Conservation (phyloP, 2,329 filamentous ascomycete genomes). For the Fusarium falciforme region DNA sequence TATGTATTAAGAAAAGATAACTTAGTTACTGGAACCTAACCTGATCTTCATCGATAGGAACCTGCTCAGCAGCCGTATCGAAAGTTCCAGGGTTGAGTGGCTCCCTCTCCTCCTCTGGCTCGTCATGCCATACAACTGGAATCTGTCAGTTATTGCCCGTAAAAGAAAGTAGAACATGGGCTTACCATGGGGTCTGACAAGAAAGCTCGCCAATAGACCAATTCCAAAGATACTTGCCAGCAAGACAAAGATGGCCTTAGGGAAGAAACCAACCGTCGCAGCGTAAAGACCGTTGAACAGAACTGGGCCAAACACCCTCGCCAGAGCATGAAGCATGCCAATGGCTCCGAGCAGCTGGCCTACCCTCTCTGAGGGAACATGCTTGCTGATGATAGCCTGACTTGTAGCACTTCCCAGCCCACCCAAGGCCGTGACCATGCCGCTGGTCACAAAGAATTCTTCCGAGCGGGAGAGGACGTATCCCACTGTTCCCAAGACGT, state of each 20-base stretch:
- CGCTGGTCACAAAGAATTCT: slow-evolving; percentile 75
- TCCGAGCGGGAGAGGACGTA: slow-evolving; percentile 75
- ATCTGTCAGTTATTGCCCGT: slow-evolving; percentile 23
- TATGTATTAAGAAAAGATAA: background rate
- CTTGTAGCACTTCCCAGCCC: slow-evolving; percentile 88
- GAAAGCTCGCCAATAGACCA: slow-evolving; percentile 74
- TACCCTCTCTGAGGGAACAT: slow-evolving; percentile 83
- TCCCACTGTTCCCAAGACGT: slow-evolving; percentile 79
- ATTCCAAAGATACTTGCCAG: slow-evolving; percentile 74
- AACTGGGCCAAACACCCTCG: slow-evolving; percentile 81
- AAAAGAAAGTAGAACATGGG: slow-evolving; percentile 35
- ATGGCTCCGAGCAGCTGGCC: slow-evolving; percentile 91
- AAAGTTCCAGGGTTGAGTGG: slow-evolving; percentile 31
- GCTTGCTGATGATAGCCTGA: slow-evolving; percentile 88
- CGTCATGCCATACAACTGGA: slow-evolving; percentile 50
- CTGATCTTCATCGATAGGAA: slow-evolving; percentile 44
- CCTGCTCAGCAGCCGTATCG: slow-evolving; percentile 15
- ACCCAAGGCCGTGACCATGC: slow-evolving; percentile 79
- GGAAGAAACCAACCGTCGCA: slow-evolving; percentile 79
- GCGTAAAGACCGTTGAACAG: slow-evolving; percentile 90
- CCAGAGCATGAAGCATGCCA: slow-evolving; percentile 85
- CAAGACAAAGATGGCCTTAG: slow-evolving; percentile 86
- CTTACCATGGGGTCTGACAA: slow-evolving; percentile 81
- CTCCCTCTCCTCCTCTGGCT: slow-evolving; percentile 39
- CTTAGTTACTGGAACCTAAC: slow-evolving; percentile 39